Conservation (phyloP, 225 moss, liverwort and hornwort genomes). For the Lunularia cruciata region DNA sequence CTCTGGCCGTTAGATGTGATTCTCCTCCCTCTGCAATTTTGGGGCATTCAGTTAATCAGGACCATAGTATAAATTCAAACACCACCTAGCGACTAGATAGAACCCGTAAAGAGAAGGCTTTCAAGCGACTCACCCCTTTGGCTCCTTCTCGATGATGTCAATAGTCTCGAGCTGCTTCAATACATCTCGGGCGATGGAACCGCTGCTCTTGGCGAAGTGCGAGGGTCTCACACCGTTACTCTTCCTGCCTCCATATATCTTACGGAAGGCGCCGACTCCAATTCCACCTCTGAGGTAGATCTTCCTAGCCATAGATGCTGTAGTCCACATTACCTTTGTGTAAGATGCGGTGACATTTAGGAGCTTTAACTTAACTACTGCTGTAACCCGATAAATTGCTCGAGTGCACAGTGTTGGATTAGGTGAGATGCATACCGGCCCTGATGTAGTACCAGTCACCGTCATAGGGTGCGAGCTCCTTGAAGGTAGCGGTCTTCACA, state of each 20-base stretch:
- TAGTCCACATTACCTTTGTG: neutral
- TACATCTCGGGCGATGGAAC: conserved; percentile 76
- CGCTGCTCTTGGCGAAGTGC: conserved; percentile 90
- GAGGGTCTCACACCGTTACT: conserved; percentile 84
- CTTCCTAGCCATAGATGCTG: conserved; percentile 88
- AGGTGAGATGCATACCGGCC: conserved; percentile 39
- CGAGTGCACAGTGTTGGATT: no score
- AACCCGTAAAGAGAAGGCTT: neutral
- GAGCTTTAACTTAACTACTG: no score
- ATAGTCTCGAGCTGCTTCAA: conserved; percentile 84
- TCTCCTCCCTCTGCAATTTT: conserved; percentile 58
- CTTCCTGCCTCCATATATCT: conserved; percentile 93
- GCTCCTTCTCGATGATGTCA: conserved; percentile 86
- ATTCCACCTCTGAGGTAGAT: conserved; percentile 84
- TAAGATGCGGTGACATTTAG: neutral
- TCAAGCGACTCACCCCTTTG: conserved; percentile 62
- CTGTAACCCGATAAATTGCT: no score
- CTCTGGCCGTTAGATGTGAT: conserved; percentile 83
- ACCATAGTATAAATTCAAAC: no score
- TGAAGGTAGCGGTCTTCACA: conserved; percentile 81
- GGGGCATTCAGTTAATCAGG: neutral
- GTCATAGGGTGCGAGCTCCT: conserved; percentile 82
- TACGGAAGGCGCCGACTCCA: conserved; percentile 90
- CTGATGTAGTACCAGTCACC: conserved; percentile 79
- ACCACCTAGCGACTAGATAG: no score